phyloP scores from a whole-genome alignment of 345 rosid genomes.

The Populus ilicifolia region DNA sequence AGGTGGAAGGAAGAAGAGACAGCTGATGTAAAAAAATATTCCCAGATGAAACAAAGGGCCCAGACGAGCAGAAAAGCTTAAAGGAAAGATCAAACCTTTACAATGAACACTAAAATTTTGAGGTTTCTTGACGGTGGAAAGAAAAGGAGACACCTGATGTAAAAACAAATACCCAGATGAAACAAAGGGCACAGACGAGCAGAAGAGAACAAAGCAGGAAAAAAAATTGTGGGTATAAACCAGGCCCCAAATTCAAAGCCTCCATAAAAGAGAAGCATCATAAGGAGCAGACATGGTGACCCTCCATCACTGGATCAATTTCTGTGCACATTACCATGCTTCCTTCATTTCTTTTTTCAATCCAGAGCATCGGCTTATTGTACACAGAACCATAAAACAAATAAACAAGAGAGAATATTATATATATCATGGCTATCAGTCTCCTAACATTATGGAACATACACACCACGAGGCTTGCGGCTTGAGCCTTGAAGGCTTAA shows the following conservation, averaged over 20 bases:
- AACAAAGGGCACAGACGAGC: too few species aligned
- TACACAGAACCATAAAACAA: neutral
- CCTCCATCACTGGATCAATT: neutral
- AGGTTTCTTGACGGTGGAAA: too few species aligned
- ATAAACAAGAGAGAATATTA: neutral
- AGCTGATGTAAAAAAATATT: too few species aligned
- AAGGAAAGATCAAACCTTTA: too few species aligned
- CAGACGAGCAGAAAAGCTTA: neutral
- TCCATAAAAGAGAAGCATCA: neutral
- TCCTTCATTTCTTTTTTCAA: neutral
- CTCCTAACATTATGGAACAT: too few species aligned
- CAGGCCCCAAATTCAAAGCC: slow-evolving; percentile 18
- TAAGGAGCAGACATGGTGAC: slow-evolving; percentile 21
- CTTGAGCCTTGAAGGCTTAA: too few species aligned
- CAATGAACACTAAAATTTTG: too few species aligned
- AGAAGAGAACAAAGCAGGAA: neutral
- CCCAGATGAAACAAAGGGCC: too few species aligned
- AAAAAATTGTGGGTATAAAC: slow-evolving; percentile 4
- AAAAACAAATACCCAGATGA: too few species aligned
- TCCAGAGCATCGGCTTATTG: slow-evolving; percentile 25
- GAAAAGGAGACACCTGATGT: too few species aligned
- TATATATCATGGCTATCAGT: too few species aligned
- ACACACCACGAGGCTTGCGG: rapidly evolving
- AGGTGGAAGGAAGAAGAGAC: too few species aligned
- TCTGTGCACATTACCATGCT: slow-evolving; percentile 20